Conservation (phyloP, 1,284 basidiomycete genomes). For the Cryptococcus hybrid region DNA sequence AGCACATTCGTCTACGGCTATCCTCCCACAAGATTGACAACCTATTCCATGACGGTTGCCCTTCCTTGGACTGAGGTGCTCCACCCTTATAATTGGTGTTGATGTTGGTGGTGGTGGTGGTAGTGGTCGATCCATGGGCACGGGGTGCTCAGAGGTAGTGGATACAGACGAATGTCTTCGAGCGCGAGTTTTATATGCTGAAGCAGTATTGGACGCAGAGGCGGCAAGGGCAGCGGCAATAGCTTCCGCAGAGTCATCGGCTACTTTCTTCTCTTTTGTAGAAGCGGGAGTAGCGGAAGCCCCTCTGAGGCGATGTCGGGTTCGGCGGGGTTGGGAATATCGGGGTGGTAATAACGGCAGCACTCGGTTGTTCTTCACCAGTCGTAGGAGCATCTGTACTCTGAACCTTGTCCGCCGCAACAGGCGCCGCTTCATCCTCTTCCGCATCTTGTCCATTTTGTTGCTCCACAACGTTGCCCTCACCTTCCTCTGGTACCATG, state of each 20-base stretch:
- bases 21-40: constrained; percentile 72
- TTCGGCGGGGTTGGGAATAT: background rate
- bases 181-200: constrained; percentile 27
- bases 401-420: background rate
- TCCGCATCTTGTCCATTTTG: background rate
- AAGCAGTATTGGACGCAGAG: constrained; percentile 32
- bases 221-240: constrained; percentile 20
- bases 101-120: background rate
- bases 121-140: background rate
- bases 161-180: constrained; percentile 28
- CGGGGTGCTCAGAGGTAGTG: constrained; percentile 2
- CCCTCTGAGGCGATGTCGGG: background rate
- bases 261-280: background rate
- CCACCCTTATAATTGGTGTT: background rate
- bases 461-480: background rate
- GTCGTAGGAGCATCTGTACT: background rate
- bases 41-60: constrained; percentile 18
- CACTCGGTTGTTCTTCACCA: background rate
- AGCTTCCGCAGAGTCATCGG: constrained; percentile 13
- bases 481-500: background rate
- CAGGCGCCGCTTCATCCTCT: background rate
- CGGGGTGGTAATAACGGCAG: background rate
- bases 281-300: background rate
- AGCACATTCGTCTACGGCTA: constrained; percentile 76
- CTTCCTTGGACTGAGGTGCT: background rate